A percentile compares a stretch with the other conserved stretches of the same genome.
Conservation (phyloP, 768 basidiomycete species). For the Lentinula edodes region DNA sequence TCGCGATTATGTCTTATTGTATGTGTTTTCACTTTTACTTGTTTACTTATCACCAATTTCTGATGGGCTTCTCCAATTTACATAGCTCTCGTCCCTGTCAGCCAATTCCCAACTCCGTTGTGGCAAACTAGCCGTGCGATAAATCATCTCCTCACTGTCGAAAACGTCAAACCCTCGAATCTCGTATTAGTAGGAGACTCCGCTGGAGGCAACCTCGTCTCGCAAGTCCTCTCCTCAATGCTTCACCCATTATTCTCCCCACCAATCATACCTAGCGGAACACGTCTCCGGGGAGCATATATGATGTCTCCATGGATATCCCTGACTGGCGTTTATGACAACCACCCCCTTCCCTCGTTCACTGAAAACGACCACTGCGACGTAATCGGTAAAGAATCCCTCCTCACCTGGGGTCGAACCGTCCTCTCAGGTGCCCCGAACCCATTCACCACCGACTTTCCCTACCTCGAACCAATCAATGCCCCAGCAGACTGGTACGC, state of each 20-base stretch:
- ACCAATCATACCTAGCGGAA: constrained; percentile 9
- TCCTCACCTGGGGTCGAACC: constrained; percentile 12
- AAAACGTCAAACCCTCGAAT: constrained; percentile 12
- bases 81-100: constrained; percentile 12
- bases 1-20: constrained; percentile 10
- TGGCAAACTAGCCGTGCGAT: constrained; percentile 16
- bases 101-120: constrained; percentile 14
- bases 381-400: constrained; percentile 10
- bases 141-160: constrained; percentile 9
- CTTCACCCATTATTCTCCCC: constrained; percentile 13
- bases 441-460: constrained; percentile 7
- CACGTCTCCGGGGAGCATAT: constrained; percentile 25
- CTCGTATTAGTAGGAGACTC: constrained; percentile 16
- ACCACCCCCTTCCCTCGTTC: constrained; percentile 10
- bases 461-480: constrained; percentile 24
- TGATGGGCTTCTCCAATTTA: not conserved
- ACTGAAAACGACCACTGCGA: constrained; percentile 21
- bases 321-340: constrained; percentile 11
- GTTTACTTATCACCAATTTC: not conserved
- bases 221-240: constrained; percentile 14
- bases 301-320: constrained; percentile 29
- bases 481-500: constrained; percentile 31
- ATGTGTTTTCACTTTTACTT: not conserved
- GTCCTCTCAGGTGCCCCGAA: constrained; percentile 22
- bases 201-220: constrained; percentile 15